Conservation (phyloP, 164 flowering plant species). For the Magnolia changhungtana region DNA sequence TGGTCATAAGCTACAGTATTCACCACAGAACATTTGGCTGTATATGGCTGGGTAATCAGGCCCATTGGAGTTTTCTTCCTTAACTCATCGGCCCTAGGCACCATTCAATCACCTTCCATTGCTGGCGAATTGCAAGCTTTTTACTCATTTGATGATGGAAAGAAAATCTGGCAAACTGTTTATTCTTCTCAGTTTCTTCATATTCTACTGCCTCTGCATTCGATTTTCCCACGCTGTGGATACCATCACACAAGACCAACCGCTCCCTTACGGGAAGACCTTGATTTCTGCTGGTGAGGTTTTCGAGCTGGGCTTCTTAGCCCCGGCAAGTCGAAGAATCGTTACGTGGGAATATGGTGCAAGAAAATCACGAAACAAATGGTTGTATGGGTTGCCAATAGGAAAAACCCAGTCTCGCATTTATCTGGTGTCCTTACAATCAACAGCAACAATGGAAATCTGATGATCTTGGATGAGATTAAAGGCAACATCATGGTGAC, state of each 20-base stretch:
- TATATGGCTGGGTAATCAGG: too few species aligned
- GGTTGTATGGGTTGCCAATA: constrained; percentile 15
- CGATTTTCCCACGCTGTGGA: too few species aligned
- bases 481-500: constrained; percentile 27
- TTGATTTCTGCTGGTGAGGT: neutral
- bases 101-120: too few species aligned
- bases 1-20: too few species aligned
- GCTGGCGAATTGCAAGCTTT: too few species aligned
- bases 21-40: too few species aligned
- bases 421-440: constrained; percentile 31
- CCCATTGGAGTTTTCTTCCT: too few species aligned
- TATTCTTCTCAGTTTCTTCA: too few species aligned
- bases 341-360: constrained; percentile 14
- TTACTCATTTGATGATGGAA: too few species aligned
- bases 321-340: constrained; percentile 2
- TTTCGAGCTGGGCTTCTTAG: constrained; percentile 13
- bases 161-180: too few species aligned
- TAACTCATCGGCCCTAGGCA: too few species aligned
- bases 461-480: constrained; percentile 11
- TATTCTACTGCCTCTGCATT: too few species aligned
- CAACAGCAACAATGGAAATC: constrained; percentile 14
- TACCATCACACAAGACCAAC: neutral
- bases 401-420: constrained; percentile 6
- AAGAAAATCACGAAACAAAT: neutral
- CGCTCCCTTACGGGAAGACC: constrained; percentile 2